Evolutionary conservation across 2,329 filamentous ascomycete genomes (phyloP).

Genomic region (Cladorrhinum sp.): DNA sequence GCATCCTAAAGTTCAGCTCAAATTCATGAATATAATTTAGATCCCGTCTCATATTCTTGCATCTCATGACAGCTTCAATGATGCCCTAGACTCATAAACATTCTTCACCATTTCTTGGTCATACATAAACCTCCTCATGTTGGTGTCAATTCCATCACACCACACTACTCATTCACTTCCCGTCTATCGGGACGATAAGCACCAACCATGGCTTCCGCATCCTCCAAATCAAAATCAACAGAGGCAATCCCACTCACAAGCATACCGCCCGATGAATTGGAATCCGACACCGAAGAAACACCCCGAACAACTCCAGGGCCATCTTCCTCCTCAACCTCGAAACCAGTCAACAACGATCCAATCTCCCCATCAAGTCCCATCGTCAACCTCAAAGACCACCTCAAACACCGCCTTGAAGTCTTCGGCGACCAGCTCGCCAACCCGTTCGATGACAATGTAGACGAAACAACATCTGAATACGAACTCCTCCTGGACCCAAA

Average conservation of each 20-base stretch:
- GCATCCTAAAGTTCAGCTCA: background rate
- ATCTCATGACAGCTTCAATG: background rate
- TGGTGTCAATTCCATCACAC: background rate
- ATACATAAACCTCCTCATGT: background rate
- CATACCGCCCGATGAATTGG: conserved; percentile 30
- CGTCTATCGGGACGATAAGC: conserved; percentile 20
- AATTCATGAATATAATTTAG: background rate
- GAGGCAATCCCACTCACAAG: conserved; percentile 17
- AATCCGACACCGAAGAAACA: conserved; percentile 26
- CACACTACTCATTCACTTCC: conserved; percentile 15
- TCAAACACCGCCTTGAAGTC: conserved; percentile 38
- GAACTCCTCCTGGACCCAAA: conserved; percentile 57
- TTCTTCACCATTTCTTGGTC: background rate
- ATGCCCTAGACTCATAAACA: background rate
- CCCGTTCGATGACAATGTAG: conserved; percentile 39
- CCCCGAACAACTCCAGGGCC: conserved; percentile 21
- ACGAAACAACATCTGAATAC: conserved; percentile 50
- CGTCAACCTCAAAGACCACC: conserved; percentile 28
- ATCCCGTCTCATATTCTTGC: background rate
- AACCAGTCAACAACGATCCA: background rate
- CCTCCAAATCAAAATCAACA: conserved; percentile 27
- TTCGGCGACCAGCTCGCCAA: conserved; percentile 41
- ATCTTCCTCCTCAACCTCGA: conserved; percentile 8
- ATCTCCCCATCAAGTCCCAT: conserved; percentile 24
- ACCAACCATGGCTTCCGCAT: conserved; percentile 31